Evolutionary conservation across 106 monocot genomes (phyloP).

Genomic region (Dendrobium huoshanense): DNA sequence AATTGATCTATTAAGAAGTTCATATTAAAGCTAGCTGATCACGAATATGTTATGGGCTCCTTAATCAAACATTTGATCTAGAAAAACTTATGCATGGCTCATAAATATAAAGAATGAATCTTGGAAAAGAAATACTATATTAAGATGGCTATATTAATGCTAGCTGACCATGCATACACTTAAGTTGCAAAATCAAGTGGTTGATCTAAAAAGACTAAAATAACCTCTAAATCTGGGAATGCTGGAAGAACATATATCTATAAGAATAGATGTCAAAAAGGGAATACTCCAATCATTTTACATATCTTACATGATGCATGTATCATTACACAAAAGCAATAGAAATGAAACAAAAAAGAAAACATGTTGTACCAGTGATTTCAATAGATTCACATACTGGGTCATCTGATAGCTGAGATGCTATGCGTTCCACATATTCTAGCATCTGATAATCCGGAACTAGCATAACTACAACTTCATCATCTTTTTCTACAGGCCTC

Average conservation of each 20-base stretch:
- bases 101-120: too few relatives aligned
- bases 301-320: neutral
- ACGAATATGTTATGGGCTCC: too few relatives aligned
- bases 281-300: too few relatives aligned
- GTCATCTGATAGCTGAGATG: slow-evolving; percentile 66
- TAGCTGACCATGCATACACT: neutral
- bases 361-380: neutral
- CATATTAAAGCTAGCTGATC: too few relatives aligned
- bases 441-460: slow-evolving; percentile 98
- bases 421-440: slow-evolving; percentile 81
- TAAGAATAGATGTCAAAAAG: too few relatives aligned
- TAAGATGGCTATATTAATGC: neutral
- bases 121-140: too few relatives aligned
- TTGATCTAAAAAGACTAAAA: neutral
- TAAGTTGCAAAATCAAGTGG: neutral
- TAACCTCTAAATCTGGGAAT: neutral
- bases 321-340: neutral
- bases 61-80: too few relatives aligned
- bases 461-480: slow-evolving; percentile 92
- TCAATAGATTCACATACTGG: slow-evolving; percentile 42
- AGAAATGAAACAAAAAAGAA: neutral
- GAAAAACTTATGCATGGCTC: too few relatives aligned
- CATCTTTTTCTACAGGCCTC: slow-evolving; percentile 76
- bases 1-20: too few relatives aligned
- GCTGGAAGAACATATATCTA: too few relatives aligned